Evolutionary conservation across 805 yeast genomes (phyloP).

Genomic region (Saccharomyces kudriavzevii): DNA sequence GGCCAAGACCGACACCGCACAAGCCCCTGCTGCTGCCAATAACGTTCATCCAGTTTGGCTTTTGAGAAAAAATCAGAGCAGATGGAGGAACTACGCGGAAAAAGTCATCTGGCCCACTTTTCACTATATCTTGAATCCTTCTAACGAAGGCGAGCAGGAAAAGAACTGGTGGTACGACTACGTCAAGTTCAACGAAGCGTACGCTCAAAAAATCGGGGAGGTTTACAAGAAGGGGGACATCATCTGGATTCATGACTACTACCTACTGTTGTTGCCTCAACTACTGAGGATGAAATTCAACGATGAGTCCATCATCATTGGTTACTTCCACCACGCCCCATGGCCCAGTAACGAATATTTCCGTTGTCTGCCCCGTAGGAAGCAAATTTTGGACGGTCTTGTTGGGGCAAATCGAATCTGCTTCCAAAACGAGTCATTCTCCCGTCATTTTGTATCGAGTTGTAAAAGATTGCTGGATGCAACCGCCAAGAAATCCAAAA

Average conservation of each 20-base stretch:
- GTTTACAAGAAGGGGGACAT: constrained; percentile 83
- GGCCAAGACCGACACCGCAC: constrained; percentile 31
- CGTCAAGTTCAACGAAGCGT: constrained; percentile 83
- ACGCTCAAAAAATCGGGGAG: constrained; percentile 65
- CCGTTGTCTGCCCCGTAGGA: constrained; percentile 77
- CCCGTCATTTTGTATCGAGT: constrained; percentile 84
- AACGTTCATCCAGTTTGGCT: constrained; percentile 82
- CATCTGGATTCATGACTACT: constrained; percentile 89
- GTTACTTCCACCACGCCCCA: constrained; percentile 80
- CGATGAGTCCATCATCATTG: constrained; percentile 59
- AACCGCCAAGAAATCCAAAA: constrained; percentile 41
- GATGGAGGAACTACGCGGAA: constrained; percentile 90
- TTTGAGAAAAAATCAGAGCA: constrained; percentile 61
- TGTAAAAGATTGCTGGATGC: constrained; percentile 83
- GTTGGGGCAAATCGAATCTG: constrained; percentile 81
- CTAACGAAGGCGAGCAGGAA: constrained; percentile 53
- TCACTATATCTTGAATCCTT: constrained; percentile 81
- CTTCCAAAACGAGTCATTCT: constrained; percentile 79
- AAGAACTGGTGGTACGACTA: constrained; percentile 82
- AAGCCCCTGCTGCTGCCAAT: neutral
- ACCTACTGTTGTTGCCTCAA: constrained; percentile 73
- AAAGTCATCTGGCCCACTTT: constrained; percentile 88
- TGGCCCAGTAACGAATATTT: constrained; percentile 93
- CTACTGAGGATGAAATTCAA: constrained; percentile 62
- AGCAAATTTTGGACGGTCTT: constrained; percentile 79